These are phyloP conservation scores for Mycena amicta DNA, from an alignment of 768 basidiomycete species.

Conservation along the genomic window DNA sequence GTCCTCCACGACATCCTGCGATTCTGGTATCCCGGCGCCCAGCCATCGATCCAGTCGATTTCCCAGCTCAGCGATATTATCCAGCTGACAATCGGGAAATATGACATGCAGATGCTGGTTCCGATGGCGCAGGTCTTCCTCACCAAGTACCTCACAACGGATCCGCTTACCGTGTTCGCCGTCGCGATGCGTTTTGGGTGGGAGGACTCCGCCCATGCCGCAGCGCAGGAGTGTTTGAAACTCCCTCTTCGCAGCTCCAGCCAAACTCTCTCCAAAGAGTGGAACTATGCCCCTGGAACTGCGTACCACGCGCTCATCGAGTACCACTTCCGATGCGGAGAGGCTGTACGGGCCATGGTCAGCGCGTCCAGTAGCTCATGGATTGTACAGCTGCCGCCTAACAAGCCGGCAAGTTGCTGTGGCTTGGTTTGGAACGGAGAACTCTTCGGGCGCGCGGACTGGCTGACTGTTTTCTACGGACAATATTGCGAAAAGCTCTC, in stretches of 20 bases:
- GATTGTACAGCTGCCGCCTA: neutral
- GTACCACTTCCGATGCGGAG: neutral
- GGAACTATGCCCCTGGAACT: neutral
- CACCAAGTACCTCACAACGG: neutral
- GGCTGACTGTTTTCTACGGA: neutral
- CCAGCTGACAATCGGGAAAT: neutral
- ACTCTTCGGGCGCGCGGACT: neutral
- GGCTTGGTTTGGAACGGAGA: neutral
- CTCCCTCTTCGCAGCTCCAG: neutral
- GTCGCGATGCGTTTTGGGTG: neutral
- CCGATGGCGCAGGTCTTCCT: neutral
- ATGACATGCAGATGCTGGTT: neutral
- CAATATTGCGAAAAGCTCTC: neutral
- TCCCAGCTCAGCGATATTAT: neutral
- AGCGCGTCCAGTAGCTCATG: neutral
- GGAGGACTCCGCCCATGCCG: neutral
- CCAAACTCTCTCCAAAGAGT: neutral
- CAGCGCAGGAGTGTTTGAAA: neutral
- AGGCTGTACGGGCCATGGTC: neutral
- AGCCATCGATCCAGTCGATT: neutral
- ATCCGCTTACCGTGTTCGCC: neutral
- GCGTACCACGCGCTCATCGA: neutral
- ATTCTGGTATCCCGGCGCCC: neutral
- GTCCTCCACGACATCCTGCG: neutral
- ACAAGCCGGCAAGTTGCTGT: neutral